These are phyloP conservation scores for Cordyceps javanica DNA, from an alignment of 2,329 filamentous ascomycete species.

Conservation along the genomic window DNA sequence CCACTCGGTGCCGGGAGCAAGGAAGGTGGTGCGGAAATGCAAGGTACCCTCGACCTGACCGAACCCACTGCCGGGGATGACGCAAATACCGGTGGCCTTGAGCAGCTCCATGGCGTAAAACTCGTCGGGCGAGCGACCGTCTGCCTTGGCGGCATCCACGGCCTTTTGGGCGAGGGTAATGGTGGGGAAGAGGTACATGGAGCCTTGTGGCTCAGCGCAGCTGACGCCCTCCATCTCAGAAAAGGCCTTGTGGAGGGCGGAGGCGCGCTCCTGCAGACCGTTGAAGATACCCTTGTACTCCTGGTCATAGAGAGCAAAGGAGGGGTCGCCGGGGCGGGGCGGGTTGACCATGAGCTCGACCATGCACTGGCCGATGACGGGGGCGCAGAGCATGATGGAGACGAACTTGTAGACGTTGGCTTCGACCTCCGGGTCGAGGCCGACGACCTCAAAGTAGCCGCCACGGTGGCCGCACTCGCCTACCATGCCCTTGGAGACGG, in stretches of 20 bases:
- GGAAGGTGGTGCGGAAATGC: constrained; percentile 95
- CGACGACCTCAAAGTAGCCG: constrained; percentile 93
- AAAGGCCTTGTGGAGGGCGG: constrained; percentile 85
- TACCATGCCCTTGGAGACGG: constrained; percentile 95
- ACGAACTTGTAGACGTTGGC: constrained; percentile 98
- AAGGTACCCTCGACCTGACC: constrained; percentile 86
- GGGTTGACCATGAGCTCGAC: constrained; percentile 99
- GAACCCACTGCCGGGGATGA: constrained; percentile 88
- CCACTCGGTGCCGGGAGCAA: constrained; percentile 95
- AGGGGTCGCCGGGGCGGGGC: constrained; percentile 74
- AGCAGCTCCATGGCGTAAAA: constrained; percentile 91
- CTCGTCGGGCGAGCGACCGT: constrained; percentile 75
- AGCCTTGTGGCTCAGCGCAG: constrained; percentile 82
- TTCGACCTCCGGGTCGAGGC: constrained; percentile 78
- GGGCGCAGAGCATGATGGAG: constrained; percentile 92
- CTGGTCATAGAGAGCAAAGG: constrained; percentile 72
- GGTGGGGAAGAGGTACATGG: constrained; percentile 98
- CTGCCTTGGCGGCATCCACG: constrained; percentile 64
- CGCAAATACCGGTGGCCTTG: constrained; percentile 89
- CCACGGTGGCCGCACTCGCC: constrained; percentile 97
- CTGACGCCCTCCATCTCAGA: constrained; percentile 92
- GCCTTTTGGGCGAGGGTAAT: constrained; percentile 76
- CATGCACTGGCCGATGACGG: constrained; percentile 91
- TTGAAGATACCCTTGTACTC: constrained; percentile 82
- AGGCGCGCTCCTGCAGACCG: constrained; percentile 72